Evolutionary conservation across 208 protist genomes (phyloP), one percentile per base, ranked within the genome.

Genomic region (Leishmania gerbilli): DNA sequence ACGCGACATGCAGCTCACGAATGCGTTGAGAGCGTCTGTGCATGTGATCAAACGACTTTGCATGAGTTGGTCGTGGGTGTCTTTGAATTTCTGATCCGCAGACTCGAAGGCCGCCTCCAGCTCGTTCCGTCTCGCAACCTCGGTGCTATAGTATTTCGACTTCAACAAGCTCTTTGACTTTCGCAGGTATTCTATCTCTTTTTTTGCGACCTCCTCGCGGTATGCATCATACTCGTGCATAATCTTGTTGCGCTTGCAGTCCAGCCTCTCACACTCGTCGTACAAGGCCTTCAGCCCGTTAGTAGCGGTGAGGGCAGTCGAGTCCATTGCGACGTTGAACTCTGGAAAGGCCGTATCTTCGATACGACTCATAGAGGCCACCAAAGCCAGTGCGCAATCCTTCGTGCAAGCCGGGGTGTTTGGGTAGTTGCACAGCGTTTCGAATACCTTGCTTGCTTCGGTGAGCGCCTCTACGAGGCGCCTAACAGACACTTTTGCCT

Each of bases 181-280:
- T 19, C 90, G 87, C 34, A 72, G 51, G 79, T 93, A 92, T 72
- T 91, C 81, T 5, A 55, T 58, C 53, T 93, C 88, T 64, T 91
- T 91, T 62, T 93, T 90, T 19, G 47, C 11, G 45, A 92, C 90
- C 58, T 90, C 77, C 17, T 88, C 77, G 71, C 89, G 82, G 80
- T 95, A 91, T 9, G 87, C 69, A 82, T 93, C 88, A 75, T 90
- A 95, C 81, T 93, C 82, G 42, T 85, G 72, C 86, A 91, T 89
- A 42, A 85, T 8, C 68, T 87, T 91, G 55, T 77, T 86, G 64
- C 91, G 83, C 51, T 88, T 81, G n/a, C 58, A 65, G 31, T 92
- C 89, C 65, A 91, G 81, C 69, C 83, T 83, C 40, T 62, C 71
- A 79, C 88, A 93, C 81, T 93, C 87, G 31, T 89, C 81, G 62